Conservation (phyloP, 2,329 filamentous ascomycete species). For the Paradendryphiella salina region DNA sequence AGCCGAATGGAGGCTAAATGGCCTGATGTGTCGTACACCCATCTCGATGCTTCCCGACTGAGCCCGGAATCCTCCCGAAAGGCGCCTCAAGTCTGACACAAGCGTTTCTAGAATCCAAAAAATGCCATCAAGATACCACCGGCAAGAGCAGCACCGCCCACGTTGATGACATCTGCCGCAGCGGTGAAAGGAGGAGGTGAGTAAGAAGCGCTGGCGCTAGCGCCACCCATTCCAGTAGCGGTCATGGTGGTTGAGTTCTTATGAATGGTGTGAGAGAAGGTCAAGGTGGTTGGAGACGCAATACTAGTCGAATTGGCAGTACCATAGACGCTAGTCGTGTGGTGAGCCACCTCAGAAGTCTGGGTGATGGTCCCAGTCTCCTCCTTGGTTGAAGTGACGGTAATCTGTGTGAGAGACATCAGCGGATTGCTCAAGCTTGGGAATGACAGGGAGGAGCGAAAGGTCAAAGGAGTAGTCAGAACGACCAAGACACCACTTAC, state of each 20-base stretch:
- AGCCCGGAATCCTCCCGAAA: background rate
- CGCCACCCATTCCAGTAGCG: background rate
- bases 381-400: background rate
- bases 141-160: conserved; percentile 5
- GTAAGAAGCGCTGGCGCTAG: conserved; percentile 6
- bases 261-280: background rate
- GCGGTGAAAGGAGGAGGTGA: conserved; percentile 2
- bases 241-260: conserved; percentile 1
- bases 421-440: background rate
- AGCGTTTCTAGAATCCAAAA: conserved; percentile 5
- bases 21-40: background rate
- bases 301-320: background rate
- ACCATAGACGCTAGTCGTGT: background rate
- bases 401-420: background rate
- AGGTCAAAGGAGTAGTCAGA: too few relatives aligned
- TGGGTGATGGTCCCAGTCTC: background rate
- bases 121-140: conserved; percentile 7
- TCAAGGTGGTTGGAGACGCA: background rate
- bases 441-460: background rate
- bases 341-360: background rate
- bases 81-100: too few relatives aligned
- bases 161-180: conserved; percentile 5
- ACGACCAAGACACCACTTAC: background rate
- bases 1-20: background rate
- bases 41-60: background rate